Evolutionary conservation across 306 rosid species (phyloP).

Genomic region (Prinsepia uniflora): DNA sequence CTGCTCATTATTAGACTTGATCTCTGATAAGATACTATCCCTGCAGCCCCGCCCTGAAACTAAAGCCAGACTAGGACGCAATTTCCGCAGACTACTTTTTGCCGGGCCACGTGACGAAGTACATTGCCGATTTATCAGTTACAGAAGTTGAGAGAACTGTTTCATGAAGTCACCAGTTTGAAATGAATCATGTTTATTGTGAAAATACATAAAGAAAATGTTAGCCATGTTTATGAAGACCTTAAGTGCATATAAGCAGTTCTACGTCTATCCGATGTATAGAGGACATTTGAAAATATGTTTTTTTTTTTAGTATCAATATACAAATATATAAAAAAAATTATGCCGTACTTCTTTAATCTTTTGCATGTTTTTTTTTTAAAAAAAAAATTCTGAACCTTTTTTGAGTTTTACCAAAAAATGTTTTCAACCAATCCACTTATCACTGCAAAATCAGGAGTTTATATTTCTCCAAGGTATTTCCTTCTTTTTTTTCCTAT

Average conservation of each 20-base stretch:
- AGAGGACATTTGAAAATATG: no score
- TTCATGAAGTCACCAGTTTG: neutral
- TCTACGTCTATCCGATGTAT: no score
- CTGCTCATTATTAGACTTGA: constrained; percentile 8
- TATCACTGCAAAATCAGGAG: no score
- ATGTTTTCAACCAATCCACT: no score
- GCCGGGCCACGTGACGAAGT: neutral
- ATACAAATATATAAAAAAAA: no score
- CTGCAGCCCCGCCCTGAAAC: constrained; percentile 68
- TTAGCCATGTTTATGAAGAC: neutral
- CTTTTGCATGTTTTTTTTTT: no score
- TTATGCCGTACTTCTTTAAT: no score
- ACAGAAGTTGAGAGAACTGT: neutral
- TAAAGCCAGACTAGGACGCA: constrained; percentile 42
- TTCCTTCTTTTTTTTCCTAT: no score
- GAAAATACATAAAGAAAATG: neutral
- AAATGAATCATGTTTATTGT: neutral
- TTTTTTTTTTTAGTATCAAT: no score
- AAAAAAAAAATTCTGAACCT: no score
- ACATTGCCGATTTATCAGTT: neutral
- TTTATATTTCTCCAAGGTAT: no score
- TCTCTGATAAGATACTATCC: constrained; percentile 15
- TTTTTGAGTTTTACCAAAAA: no score
- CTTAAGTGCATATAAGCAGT: neutral
- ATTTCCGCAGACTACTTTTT: neutral